A percentile compares a stretch with the other conserved stretches of the same genome.
Evolutionary conservation across 2,329 filamentous ascomycete genomes (phyloP).

Genomic region (Fusarium sororula): DNA sequence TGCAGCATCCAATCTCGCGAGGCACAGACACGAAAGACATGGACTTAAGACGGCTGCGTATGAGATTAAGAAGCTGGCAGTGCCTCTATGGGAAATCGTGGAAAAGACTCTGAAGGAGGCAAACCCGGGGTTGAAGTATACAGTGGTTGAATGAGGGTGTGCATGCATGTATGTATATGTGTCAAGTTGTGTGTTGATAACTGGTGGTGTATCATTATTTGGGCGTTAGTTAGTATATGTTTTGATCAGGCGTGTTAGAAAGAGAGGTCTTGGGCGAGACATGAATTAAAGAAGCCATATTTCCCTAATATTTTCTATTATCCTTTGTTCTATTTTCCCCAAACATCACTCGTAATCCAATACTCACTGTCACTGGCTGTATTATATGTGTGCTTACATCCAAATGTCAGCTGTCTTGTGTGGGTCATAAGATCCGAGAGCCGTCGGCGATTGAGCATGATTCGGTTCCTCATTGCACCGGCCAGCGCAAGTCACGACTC

Average conservation of each 20-base stretch:
- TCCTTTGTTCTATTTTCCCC: not conserved
- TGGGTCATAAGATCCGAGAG: constrained; percentile 25
- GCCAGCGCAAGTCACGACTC: constrained; percentile 4
- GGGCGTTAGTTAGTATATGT: not conserved
- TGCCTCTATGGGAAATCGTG: constrained; percentile 38
- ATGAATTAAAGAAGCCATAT: not conserved
- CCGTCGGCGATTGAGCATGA: constrained; percentile 21
- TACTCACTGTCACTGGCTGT: not conserved
- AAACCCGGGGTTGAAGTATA: constrained; percentile 48
- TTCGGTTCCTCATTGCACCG: constrained; percentile 32
- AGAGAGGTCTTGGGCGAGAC: not conserved
- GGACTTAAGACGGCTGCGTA: constrained; percentile 40
- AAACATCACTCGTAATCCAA: not conserved
- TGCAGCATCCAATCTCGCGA: constrained; percentile 52
- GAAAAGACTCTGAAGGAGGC: constrained; percentile 43
- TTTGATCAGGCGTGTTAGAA: not conserved
- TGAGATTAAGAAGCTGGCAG: constrained; percentile 35
- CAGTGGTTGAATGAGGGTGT: constrained; percentile 18
- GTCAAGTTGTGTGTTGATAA: not conserved
- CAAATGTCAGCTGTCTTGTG: not conserved
- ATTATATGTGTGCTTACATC: not conserved
- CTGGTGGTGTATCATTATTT: not conserved
- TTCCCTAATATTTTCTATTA: not conserved
- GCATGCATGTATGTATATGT: not conserved
- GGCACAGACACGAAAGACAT: constrained; percentile 50